Evolutionary conservation across 768 basidiomycete genomes (phyloP), one percentile per base, ranked within the genome.

Genomic region (Pisolithus sp.): DNA sequence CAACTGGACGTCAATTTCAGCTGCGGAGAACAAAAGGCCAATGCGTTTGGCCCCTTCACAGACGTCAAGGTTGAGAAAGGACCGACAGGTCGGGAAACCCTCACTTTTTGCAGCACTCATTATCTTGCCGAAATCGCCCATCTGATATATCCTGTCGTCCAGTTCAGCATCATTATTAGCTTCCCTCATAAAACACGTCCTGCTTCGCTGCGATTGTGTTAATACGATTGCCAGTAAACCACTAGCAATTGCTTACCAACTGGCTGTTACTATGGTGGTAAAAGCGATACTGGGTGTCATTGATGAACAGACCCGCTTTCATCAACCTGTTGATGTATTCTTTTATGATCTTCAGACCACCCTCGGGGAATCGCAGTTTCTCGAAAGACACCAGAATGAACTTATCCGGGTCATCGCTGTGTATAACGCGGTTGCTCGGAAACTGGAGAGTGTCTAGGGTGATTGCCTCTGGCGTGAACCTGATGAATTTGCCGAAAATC

Each of bases 251-350:
- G 65, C 72, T 10, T 54, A 83, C 82, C 61, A 85, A 58, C 55
- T 86, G 84, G 53, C 82, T 85, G 59, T 85, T 84, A 39, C 84
- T 84, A 52, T 86, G 84, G 51, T 81, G 80, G 53, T 83, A 85
- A 61, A 85, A 86, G 2, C 83, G 77, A 61, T 85, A 84, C 55
- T 84, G 79, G 0, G 74, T 63, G 1, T 71, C 73, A 54, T 86
- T 85, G 57, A 84, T 57, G 57, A 76, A 76, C 1, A 86, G 52
- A 0, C 84, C 84, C 0, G 70, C 67, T 53, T 74, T 76, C 64
- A 85, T 71, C 53, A 85, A 60, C 30, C 80, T 72, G 18, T 67
- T 58, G 41, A 85, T 76, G 56, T 86, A 86, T 12, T 84, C 82
- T 43, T 73, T 65, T 5, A 73, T 74, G 23, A 70, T 73, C 28